phyloP scores from a whole-genome alignment of 2,329 filamentous ascomycete species.

The Colletotrichum spinosum region DNA sequence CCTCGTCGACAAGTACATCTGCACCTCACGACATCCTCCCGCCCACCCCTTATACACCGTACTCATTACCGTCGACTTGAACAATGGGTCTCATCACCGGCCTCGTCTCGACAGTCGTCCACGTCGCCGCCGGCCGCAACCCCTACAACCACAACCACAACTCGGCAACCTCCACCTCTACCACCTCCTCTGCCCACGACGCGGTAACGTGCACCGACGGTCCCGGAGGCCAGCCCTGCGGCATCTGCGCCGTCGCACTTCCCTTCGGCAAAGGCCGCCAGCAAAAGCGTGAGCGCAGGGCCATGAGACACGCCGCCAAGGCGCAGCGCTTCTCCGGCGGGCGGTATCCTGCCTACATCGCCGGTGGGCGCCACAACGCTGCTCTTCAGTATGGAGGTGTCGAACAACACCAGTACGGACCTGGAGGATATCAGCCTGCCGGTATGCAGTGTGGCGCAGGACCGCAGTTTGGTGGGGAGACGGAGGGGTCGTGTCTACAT shows the following conservation, averaged over 20 bases:
- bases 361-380: background rate
- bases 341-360: constrained; percentile 4
- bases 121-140: constrained; percentile 34
- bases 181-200: background rate
- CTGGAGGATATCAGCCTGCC: no score
- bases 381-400: background rate
- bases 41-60: background rate
- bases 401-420: constrained; percentile 1
- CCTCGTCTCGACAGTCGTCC: constrained; percentile 34
- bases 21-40: background rate
- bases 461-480: no score
- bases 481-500: background rate
- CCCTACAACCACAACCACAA: constrained; percentile 29
- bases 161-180: background rate
- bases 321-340: constrained; percentile 24
- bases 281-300: constrained; percentile 26
- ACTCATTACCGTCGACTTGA: no score
- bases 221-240: constrained; percentile 21
- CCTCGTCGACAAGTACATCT: background rate
- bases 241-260: constrained; percentile 30
- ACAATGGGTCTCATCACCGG: constrained; percentile 37
- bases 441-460: no score
- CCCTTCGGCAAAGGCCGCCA: constrained; percentile 33
- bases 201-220: background rate
- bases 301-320: constrained; percentile 18